These are phyloP conservation scores for Claviceps pazoutovae DNA, from an alignment of 2,329 filamentous ascomycete species.

Conservation along the genomic window DNA sequence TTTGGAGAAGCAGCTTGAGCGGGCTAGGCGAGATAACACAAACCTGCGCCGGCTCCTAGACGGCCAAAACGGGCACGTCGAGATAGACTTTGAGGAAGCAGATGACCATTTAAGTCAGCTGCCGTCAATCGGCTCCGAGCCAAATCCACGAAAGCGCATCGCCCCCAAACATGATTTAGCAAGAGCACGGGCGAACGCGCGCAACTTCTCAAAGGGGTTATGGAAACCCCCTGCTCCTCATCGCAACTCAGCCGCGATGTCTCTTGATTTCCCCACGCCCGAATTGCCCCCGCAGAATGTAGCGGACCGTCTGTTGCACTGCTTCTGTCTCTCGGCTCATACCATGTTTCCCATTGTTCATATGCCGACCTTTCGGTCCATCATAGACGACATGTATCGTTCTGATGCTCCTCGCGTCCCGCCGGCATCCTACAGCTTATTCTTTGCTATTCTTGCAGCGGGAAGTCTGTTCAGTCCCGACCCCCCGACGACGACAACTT, in stretches of 20 bases:
- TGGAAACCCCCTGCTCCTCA: constrained; percentile 64
- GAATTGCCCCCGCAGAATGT: constrained; percentile 55
- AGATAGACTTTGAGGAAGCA: constrained; percentile 30
- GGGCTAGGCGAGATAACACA: constrained; percentile 66
- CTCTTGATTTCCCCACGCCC: constrained; percentile 41
- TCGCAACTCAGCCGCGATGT: constrained; percentile 34
- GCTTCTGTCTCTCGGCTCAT: constrained; percentile 67
- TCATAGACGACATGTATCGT: constrained; percentile 66
- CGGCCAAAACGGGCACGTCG: constrained; percentile 35
- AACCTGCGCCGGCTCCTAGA: constrained; percentile 54
- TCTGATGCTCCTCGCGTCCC: constrained; percentile 43
- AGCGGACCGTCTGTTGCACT: constrained; percentile 57
- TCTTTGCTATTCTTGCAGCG: constrained; percentile 73
- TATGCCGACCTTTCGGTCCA: constrained; percentile 67
- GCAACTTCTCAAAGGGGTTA: constrained; percentile 60
- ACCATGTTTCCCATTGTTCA: constrained; percentile 74
- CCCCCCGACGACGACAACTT: constrained; percentile 35
- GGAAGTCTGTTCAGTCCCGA: constrained; percentile 60
- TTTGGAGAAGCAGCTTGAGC: constrained; percentile 77
- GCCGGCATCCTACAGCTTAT: constrained; percentile 61
- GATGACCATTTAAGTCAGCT: constrained; percentile 41
- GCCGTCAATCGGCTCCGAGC: constrained; percentile 52
- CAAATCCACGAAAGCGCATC: constrained; percentile 47
- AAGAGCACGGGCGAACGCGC: constrained; percentile 57
- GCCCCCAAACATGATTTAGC: constrained; percentile 54